Evolutionary conservation across 805 yeast species (phyloP), one percentile per base, ranked within the genome.

Genomic region (Candida coquimbonensis): DNA sequence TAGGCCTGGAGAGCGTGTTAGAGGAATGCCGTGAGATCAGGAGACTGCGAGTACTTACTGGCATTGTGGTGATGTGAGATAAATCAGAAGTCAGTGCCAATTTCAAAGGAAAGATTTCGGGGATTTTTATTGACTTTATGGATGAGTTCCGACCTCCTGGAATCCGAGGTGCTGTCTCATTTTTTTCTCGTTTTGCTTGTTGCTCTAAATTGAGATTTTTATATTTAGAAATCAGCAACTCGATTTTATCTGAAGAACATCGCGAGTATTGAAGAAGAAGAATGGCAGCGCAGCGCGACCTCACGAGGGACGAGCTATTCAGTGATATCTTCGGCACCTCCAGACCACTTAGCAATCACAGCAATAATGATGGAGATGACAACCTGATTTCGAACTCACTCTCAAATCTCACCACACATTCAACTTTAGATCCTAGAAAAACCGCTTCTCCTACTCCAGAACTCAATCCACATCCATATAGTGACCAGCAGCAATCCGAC

Each of bases 1-100:
- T 82, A 85, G 9, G 91, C 93, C 72, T 74, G 32, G 36, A 29
- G 12, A 5, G 13, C 9, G 13, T 13, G 6, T 29, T 9, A 29
- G 13, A 11, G 12, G 14, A 29, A 9, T 27, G 4, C 9, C 4
- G 8, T 35, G 17, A 35, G 13, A 11, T 8, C 36, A n/a, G 11
- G 11, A 11, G 17, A 26, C 33, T 5, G 2, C 5, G 8, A 27
- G 21, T 16, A 48, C 53, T 26, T 26, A 50, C 53, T 29, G 54
- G 53, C 54, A 51, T 50, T 24, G 27, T 19, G 2, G 11, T 14
- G 21, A 16, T 35, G 21, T 13, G 47, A 45, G 24, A 21, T 21
- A 21, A 21, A 21, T 21, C 24, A 21, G 7, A 21, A 21, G 3
- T 21, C 24, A 21, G 24, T 21, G 24, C 24, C 7, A 6, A 21